Percentiles rank a stretch among this genome's conserved stretches.
phyloP scores from a whole-genome alignment of 257 asterid species.

The Mitragyna speciosa region DNA sequence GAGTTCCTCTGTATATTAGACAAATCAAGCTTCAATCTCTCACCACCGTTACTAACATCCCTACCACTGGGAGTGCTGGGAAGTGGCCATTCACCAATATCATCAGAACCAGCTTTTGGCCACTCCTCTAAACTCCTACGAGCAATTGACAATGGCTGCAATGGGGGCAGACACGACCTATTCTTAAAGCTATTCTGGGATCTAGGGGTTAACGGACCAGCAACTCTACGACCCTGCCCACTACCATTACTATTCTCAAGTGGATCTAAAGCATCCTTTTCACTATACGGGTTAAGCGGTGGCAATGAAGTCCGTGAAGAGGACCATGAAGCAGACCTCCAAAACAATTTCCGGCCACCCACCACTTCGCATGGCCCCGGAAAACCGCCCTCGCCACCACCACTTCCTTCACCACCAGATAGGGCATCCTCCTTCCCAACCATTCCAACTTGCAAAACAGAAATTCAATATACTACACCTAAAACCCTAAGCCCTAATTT shows the following conservation, averaged over 20 bases:
- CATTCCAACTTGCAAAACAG: slow-evolving; percentile 30
- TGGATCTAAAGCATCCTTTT: slow-evolving; percentile 32
- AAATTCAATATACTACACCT: background rate
- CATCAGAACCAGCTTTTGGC: slow-evolving; percentile 63
- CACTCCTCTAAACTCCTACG: slow-evolving; percentile 57
- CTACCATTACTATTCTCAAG: slow-evolving; percentile 21
- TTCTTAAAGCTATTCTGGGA: slow-evolving; percentile 44
- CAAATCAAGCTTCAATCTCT: slow-evolving; percentile 55
- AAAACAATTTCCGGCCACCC: slow-evolving; percentile 42
- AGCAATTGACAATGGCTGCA: slow-evolving; percentile 51
- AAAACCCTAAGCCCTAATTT: slow-evolving; percentile 14
- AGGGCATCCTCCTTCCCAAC: slow-evolving; percentile 45
- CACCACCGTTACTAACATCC: slow-evolving; percentile 31
- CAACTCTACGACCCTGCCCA: slow-evolving; percentile 25
- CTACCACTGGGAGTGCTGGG: slow-evolving; percentile 50
- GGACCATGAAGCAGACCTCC: slow-evolving; percentile 65
- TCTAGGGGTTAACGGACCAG: slow-evolving; percentile 45
- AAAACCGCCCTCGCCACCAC: slow-evolving; percentile 30
- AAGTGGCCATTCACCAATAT: slow-evolving; percentile 56
- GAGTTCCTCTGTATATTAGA: slow-evolving; percentile 41
- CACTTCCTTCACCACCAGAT: slow-evolving; percentile 23
- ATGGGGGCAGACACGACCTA: slow-evolving; percentile 49
- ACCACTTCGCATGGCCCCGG: slow-evolving; percentile 28
- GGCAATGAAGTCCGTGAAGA: slow-evolving; percentile 47
- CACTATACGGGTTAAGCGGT: slow-evolving; percentile 44